These are phyloP conservation scores for Neohortaea acidophila DNA, from an alignment of 495 filamentous ascomycete genomes.

Conservation along the genomic window DNA sequence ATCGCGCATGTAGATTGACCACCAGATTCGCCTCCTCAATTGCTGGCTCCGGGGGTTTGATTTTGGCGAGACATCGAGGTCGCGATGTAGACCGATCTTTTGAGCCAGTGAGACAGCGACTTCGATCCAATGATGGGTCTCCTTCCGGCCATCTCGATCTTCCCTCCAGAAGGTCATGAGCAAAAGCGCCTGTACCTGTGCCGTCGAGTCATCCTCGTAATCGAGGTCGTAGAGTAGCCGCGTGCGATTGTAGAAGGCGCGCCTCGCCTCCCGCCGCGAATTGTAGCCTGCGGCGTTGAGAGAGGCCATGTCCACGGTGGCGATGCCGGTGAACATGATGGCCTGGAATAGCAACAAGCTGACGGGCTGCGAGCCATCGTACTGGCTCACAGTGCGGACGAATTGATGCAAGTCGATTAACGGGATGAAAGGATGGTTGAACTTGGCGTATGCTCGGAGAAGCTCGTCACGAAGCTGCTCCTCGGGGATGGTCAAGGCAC, in stretches of 20 bases:
- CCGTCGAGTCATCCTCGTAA: background rate
- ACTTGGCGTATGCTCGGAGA: background rate
- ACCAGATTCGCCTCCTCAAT: background rate
- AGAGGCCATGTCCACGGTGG: background rate
- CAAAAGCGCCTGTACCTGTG: background rate
- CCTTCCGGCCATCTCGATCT: background rate
- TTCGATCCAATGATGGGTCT: background rate
- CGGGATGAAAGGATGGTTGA: background rate
- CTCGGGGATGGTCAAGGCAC: background rate
- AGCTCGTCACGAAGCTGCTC: background rate
- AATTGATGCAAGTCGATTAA: background rate
- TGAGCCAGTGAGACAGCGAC: background rate
- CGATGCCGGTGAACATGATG: background rate
- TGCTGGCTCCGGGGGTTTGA: background rate
- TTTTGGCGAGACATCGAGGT: background rate
- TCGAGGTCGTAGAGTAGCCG: background rate
- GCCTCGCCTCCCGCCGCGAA: background rate
- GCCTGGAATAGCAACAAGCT: background rate
- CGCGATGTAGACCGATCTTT: background rate
- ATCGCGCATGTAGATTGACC: background rate
- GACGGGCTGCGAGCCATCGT: background rate
- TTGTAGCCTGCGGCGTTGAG: background rate
- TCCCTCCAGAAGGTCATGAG: background rate
- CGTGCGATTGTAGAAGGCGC: background rate
- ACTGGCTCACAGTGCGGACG: background rate